Percentiles rank a stretch among this genome's conserved stretches.
These are phyloP conservation scores for Xylaria sp. DNA, from an alignment of 2,329 filamentous ascomycete genomes.

Conservation along the genomic window DNA sequence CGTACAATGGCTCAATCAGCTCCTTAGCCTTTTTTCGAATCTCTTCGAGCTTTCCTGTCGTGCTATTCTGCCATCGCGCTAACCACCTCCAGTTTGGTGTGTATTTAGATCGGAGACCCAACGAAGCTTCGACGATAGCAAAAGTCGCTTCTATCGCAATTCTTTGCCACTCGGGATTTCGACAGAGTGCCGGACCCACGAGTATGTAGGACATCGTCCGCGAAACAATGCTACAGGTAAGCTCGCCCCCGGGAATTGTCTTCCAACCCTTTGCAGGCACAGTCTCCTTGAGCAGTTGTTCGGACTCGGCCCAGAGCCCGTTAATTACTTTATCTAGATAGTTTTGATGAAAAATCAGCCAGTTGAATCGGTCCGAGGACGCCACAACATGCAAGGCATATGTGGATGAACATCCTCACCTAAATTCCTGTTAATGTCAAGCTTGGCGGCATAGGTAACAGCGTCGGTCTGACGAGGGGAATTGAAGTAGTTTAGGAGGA, in stretches of 20 bases:
- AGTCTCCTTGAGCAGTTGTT: constrained; percentile 7
- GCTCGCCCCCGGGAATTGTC: constrained; percentile 13
- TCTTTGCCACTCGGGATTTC: constrained; percentile 24
- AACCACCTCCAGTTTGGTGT: constrained; percentile 24
- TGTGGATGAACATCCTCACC: constrained; percentile 1
- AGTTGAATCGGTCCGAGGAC: not conserved
- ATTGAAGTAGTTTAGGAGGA: constrained; percentile 23
- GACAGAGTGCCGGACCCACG: constrained; percentile 29
- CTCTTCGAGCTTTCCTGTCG: not conserved
- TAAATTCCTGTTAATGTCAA: constrained; percentile 24
- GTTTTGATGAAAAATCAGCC: constrained; percentile 7
- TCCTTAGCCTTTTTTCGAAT: constrained; percentile 18
- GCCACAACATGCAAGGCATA: constrained; percentile 2
- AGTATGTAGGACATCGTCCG: constrained; percentile 28
- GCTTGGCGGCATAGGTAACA: not conserved
- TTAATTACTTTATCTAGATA: constrained; percentile 9
- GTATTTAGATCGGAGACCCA: constrained; percentile 24
- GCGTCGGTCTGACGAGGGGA: constrained; percentile 22
- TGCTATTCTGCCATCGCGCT: constrained; percentile 19
- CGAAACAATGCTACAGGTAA: constrained; percentile 17
- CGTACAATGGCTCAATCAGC: constrained; percentile 21
- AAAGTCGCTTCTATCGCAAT: constrained; percentile 28
- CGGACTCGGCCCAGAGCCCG: constrained; percentile 12
- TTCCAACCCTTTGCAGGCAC: constrained; percentile 7
- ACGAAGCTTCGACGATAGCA: constrained; percentile 19